Percentiles rank a stretch among this genome's conserved stretches.
Evolutionary conservation across 805 yeast species (phyloP).

Genomic region (Hanseniaspora lachancei): DNA sequence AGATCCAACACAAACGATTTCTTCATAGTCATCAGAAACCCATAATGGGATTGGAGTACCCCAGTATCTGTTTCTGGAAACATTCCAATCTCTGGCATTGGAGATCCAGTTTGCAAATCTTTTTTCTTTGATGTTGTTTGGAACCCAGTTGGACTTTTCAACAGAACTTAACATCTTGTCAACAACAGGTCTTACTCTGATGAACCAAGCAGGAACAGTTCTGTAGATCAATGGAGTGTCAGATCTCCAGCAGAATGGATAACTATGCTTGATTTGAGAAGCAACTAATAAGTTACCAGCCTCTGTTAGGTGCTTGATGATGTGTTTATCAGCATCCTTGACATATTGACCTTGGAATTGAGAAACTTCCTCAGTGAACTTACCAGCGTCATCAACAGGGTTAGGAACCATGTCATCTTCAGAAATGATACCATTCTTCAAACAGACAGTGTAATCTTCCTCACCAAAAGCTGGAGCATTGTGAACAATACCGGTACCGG

Average conservation of each 20-base stretch:
- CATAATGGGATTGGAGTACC: constrained; percentile 98
- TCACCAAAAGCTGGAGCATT: constrained; percentile 99
- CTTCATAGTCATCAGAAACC: constrained; percentile 89
- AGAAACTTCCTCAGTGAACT: constrained; percentile 59
- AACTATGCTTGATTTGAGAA: constrained; percentile 83
- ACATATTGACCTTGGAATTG: constrained; percentile 76
- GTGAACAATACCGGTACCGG: constrained; percentile 99
- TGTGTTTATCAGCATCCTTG: constrained; percentile 87
- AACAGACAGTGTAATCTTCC: constrained; percentile 81
- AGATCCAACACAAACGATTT: constrained; percentile 86
- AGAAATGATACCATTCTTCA: constrained; percentile 57
- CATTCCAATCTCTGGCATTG: constrained; percentile 98
- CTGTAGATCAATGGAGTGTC: constrained; percentile 94
- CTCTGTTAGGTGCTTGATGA: constrained; percentile 72
- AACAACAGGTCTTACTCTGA: constrained; percentile 71
- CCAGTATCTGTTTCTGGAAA: constrained; percentile 98
- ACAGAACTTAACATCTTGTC: constrained; percentile 84
- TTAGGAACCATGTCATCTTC: constrained; percentile 69
- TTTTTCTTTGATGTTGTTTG: constrained; percentile 76
- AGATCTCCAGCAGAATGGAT: constrained; percentile 99
- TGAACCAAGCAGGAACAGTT: constrained; percentile 98
- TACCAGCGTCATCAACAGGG: constrained; percentile 90
- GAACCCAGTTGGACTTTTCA: constrained; percentile 88
- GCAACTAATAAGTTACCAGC: constrained; percentile 61
- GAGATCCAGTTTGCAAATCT: constrained; percentile 97